phyloP scores from a whole-genome alignment of 1,139 yeast species.

The Zhuliangozyma parablackwelliae region DNA sequence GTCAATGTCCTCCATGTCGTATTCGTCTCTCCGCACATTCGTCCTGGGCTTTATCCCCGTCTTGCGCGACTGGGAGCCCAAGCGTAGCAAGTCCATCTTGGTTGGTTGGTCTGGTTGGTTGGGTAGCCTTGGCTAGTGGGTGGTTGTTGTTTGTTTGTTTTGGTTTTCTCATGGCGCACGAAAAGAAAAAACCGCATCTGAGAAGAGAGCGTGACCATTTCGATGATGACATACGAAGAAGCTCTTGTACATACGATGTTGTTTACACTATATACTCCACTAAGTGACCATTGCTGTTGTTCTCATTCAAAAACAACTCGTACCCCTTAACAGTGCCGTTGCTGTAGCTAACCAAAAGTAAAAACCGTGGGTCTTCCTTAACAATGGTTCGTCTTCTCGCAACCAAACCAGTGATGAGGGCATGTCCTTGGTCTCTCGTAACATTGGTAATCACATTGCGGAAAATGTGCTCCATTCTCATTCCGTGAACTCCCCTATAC shows the following conservation, averaged over 20 bases:
- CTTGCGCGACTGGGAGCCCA: slow-evolving; percentile 56
- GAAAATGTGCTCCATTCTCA: slow-evolving; percentile 59
- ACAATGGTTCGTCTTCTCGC: slow-evolving; percentile 19
- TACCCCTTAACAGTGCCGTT: slow-evolving; percentile 31
- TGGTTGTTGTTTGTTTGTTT: too few relatives aligned
- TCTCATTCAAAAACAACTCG: slow-evolving; percentile 11
- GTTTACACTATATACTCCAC: too few relatives aligned
- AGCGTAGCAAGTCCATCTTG: slow-evolving; percentile 44
- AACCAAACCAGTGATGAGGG: slow-evolving; percentile 32
- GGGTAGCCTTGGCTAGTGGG: too few relatives aligned
- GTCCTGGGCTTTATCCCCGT: slow-evolving; percentile 53
- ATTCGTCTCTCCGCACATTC: slow-evolving; percentile 55
- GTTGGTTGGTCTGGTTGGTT: not conserved
- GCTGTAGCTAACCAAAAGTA: slow-evolving; percentile 26
- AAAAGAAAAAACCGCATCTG: too few relatives aligned
- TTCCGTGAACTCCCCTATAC: slow-evolving; percentile 51
- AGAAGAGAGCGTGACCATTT: too few relatives aligned
- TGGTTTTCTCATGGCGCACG: too few relatives aligned
- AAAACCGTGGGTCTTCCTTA: slow-evolving; percentile 16
- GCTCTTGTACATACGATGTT: too few relatives aligned
- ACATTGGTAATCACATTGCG: slow-evolving; percentile 35
- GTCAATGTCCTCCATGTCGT: slow-evolving; percentile 76
- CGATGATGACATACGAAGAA: too few relatives aligned
- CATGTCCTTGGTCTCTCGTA: slow-evolving; percentile 22
- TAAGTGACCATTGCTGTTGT: too few relatives aligned